A percentile compares a stretch with the other conserved stretches of the same genome.
Evolutionary conservation across 2,329 filamentous ascomycete genomes (phyloP).

Genomic region (Chalaropsis thielavioides): DNA sequence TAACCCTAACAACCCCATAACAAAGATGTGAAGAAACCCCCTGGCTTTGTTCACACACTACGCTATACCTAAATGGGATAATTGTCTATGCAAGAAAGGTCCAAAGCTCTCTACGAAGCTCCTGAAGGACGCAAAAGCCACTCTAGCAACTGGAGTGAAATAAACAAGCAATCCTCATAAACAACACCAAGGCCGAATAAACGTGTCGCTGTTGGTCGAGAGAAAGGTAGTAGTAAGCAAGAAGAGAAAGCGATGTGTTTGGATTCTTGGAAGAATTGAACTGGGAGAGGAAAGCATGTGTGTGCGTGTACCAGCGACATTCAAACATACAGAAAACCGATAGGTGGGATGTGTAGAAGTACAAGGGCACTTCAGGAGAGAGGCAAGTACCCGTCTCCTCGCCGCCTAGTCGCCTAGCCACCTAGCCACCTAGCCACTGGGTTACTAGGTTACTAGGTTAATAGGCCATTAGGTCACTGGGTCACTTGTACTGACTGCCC

Average conservation of each 20-base stretch:
- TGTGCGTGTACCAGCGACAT: too few species aligned
- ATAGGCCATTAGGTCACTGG: too few species aligned
- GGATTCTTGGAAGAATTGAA: neutral
- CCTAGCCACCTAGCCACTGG: too few species aligned
- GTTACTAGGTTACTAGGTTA: too few species aligned
- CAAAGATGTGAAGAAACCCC: neutral
- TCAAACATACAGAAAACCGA: too few species aligned
- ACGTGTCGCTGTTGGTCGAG: neutral
- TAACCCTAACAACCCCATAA: neutral
- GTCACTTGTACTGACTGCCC: too few species aligned
- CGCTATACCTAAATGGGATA: neutral
- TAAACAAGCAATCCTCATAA: neutral
- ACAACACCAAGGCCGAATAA: neutral
- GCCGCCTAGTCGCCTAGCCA: too few species aligned
- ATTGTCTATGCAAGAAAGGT: neutral
- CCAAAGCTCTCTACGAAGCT: neutral
- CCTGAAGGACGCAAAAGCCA: neutral
- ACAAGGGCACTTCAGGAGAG: too few species aligned
- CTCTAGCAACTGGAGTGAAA: neutral
- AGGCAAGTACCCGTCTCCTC: too few species aligned
- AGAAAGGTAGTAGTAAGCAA: neutral
- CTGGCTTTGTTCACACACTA: neutral
- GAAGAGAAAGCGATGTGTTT: neutral
- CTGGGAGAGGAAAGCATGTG: neutral
- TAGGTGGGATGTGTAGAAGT: too few species aligned